phyloP scores from a whole-genome alignment of 345 rosid species.

The Arabidopsis arenosa region DNA sequence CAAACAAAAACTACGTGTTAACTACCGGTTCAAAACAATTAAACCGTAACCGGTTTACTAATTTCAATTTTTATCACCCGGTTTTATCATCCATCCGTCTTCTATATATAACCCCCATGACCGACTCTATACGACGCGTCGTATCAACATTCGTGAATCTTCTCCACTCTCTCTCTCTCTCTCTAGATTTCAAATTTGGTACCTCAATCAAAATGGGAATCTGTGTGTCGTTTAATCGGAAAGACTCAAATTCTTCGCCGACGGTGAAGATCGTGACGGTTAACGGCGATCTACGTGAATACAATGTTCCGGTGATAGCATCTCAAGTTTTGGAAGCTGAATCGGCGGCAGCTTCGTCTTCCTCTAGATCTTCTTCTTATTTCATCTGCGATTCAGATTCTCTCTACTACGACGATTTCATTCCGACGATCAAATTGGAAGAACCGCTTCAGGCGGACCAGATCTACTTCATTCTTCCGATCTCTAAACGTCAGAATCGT shows the following conservation, averaged over 20 bases:
- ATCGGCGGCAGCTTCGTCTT: slow-evolving; percentile 40
- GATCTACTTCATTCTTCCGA: slow-evolving; percentile 74
- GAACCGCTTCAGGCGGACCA: slow-evolving; percentile 54
- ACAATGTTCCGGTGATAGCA: slow-evolving; percentile 56
- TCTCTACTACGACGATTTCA: slow-evolving; percentile 63
- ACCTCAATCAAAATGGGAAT: slow-evolving; percentile 54
- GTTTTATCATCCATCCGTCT: slow-evolving; percentile 4
- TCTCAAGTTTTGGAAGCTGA: slow-evolving; percentile 59
- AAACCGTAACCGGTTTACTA: not conserved
- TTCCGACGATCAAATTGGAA: slow-evolving; percentile 55
- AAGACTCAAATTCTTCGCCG: slow-evolving; percentile 27
- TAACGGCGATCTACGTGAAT: slow-evolving; percentile 67
- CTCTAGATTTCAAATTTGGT: slow-evolving; percentile 16
- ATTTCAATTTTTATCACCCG: not conserved
- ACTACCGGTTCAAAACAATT: slow-evolving; percentile 17
- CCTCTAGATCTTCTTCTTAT: slow-evolving; percentile 45
- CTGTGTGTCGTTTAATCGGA: slow-evolving; percentile 51
- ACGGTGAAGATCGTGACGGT: slow-evolving; percentile 70
- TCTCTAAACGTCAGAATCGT: slow-evolving; percentile 64
- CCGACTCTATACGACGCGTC: slow-evolving; percentile 36
- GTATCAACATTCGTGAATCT: slow-evolving; percentile 1
- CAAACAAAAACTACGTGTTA: slow-evolving; percentile 14
- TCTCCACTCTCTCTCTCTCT: slow-evolving; percentile 7
- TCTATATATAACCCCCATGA: slow-evolving; percentile 34
- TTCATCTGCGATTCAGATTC: slow-evolving; percentile 73